Evolutionary conservation across 2,329 filamentous ascomycete species (phyloP), one percentile per base, ranked within the genome.

Genomic region (Emergomyces orientalis): DNA sequence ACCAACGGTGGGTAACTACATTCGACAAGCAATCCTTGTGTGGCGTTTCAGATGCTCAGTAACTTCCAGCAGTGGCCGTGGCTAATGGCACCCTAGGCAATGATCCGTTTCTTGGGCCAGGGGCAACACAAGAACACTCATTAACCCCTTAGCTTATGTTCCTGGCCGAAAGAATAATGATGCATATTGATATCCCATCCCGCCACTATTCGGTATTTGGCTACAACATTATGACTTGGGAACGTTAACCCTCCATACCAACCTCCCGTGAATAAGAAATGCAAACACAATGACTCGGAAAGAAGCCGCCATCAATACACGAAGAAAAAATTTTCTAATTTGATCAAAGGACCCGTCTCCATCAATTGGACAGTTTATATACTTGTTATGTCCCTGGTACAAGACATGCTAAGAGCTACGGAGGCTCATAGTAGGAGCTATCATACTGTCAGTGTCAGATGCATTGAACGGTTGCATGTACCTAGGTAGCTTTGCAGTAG

Each of bases 341-440:
- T n/a, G n/a, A n/a, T n/a, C n/a, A n/a, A n/a, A n/a, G n/a, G n/a
- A n/a, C n/a, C n/a, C n/a, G n/a, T n/a, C n/a, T n/a, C n/a, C n/a
- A n/a, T n/a, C n/a, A n/a, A n/a, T n/a, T n/a, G n/a, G n/a, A n/a
- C n/a, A n/a, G n/a, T n/a, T n/a, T n/a, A n/a, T n/a, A n/a, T n/a
- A n/a, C n/a, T n/a, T n/a, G n/a, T n/a, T n/a, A n/a, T n/a, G n/a
- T n/a, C n/a, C 32, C 51, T 4, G 30, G 27, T n/a, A 32, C 3
- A 30, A 19, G 17, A 55, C 52, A 55, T 32, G n/a, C 52, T 37
- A 22, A 34, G 19, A 34, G 52, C 52, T 55, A 55, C 52, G 52
- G 52, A 37, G 55, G 55, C 55, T 57, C 55, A 17, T 41, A 57
- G 55, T 39, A 57, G 34, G 55, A 57, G 55, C 55, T 43, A 57